Conservation (phyloP, 306 rosid species). For the Quillaja saponaria region DNA sequence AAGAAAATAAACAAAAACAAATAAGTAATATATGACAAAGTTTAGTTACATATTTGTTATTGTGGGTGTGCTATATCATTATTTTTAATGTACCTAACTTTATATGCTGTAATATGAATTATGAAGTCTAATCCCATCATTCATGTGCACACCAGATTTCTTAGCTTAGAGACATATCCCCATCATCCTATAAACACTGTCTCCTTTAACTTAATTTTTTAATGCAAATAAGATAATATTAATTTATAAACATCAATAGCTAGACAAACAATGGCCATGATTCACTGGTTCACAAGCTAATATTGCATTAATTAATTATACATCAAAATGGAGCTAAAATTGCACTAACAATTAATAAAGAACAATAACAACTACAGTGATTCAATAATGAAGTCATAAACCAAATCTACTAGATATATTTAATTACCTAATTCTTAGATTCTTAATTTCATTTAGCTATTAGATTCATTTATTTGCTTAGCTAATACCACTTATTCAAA, state of each 20-base stretch:
- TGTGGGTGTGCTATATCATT: no score
- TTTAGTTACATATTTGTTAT: no score
- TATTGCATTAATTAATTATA: background rate
- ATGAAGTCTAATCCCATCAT: slow-evolving; percentile 10
- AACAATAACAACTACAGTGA: slow-evolving; percentile 2
- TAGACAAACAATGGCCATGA: background rate
- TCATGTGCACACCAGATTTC: slow-evolving; percentile 25
- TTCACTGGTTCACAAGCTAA: slow-evolving; percentile 31
- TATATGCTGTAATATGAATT: slow-evolving; percentile 1
- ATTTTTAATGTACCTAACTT: background rate
- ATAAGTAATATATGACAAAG: no score
- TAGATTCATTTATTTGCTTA: no score
- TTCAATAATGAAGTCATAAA: slow-evolving; percentile 26
- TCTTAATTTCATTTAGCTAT: slow-evolving; percentile 8
- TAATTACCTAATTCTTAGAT: slow-evolving; percentile 28
- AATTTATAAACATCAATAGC: slow-evolving; percentile 4
- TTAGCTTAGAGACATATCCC: background rate
- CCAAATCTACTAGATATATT: slow-evolving; percentile 27
- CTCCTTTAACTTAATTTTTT: slow-evolving; percentile 14
- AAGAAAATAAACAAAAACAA: slow-evolving; percentile 1
- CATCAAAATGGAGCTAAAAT: no score
- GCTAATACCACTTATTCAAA: no score
- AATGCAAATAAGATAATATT: background rate
- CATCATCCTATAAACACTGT: background rate
- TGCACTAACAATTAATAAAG: background rate